Evolutionary conservation across 306 rosid species (phyloP), one percentile per base, ranked within the genome.

Genomic region (Cucurbita moschata): DNA sequence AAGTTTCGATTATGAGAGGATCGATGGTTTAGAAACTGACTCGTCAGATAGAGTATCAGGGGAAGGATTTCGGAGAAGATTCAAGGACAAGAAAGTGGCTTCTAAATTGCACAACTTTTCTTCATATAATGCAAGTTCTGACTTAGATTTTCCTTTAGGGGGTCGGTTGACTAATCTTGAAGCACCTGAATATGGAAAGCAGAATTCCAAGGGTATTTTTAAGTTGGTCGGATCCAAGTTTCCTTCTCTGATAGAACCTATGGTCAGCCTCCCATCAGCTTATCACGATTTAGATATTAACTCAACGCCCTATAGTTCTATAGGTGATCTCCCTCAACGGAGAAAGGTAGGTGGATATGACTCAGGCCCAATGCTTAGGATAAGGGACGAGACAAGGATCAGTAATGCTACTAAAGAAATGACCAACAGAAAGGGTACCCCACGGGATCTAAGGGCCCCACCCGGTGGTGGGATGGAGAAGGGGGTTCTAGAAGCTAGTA

Each of bases 1-100:
- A 88, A 91, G 96, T 87, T 91, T 91, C 86, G 87, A 86, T 88
- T 67, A 78, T 73, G 99, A 95, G 87, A 92, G 83, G 84, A 82
- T 76, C 79, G 96, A 91, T 53, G 89, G 86, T 76, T 44, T 88
- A 86, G 86, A 78, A 75, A 79, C 84, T 47, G 93, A 80, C 76
- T 83, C 93, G 9, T 95, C 97, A 26, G 97, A 83, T 56, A 87
- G 87, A 79, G 91, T 83, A 69, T 91, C 91, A 0, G 90, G 83
- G 49, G 97, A 88, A 77, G 90, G 82, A 39, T 56, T 89, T 73
- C 82, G 78, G 79, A 85, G 75, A 49, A 82, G 77, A 79, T 78
- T 73, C 81, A 95, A 85, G 79, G 92, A 88, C 65, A 83, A 59
- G 85, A 86, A 86, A 82, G 53, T 10, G 76, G 71, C 78, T 6